Evolutionary conservation across 2,329 filamentous ascomycete species (phyloP), one percentile per base, ranked within the genome.

Genomic region (Exophiala spinifera): DNA sequence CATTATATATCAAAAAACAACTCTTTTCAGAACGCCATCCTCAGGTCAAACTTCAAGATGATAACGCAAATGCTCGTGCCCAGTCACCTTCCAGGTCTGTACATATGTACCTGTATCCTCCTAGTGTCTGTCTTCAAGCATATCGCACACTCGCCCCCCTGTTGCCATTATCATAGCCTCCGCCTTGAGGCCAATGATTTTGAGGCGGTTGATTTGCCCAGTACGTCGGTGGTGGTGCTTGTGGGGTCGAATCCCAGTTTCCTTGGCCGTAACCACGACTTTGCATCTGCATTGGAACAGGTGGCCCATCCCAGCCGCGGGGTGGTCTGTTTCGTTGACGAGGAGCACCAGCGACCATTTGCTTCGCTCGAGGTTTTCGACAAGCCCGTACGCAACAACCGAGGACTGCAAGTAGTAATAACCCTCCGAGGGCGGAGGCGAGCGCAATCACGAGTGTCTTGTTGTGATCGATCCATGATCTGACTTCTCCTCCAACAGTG

Each of bases 361-460:
- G 53, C 23, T 42, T 52, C 53, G 33, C 51, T 56, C 10, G 46
- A 46, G 50, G 51, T 19, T 77, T 72, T 36, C 79, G 74, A 63
- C 77, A 83, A 42, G 80, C 80, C 63, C 77, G 79, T 56, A 79
- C 72, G 64, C 85, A 78, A 72, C 90, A 96, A 66, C 79, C 80
- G 10, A 86, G 61, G 47, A 96, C 74, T 31, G 80, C 77, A 43
- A 96, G 69, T 15, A 95, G 66, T 4, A 95, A 64, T 4, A 96
- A 75, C 5, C 80, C 83, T 45, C 90, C 92, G 14, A 95, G 76
- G 10, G 84, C 87, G 44, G 77, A 76, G 4, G 81, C 82, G 10
- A 97, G 76, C 20, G 88, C 91, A 60, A 97, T 96, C 61, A 95
- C 87, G 59, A 97, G 82, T 49, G 81, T 74, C 71, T 88, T 88